A percentile compares a stretch with the other conserved stretches of the same genome.
These are phyloP conservation scores for Stephania japonica DNA, from an alignment of 164 flowering plant species.

Conservation along the genomic window DNA sequence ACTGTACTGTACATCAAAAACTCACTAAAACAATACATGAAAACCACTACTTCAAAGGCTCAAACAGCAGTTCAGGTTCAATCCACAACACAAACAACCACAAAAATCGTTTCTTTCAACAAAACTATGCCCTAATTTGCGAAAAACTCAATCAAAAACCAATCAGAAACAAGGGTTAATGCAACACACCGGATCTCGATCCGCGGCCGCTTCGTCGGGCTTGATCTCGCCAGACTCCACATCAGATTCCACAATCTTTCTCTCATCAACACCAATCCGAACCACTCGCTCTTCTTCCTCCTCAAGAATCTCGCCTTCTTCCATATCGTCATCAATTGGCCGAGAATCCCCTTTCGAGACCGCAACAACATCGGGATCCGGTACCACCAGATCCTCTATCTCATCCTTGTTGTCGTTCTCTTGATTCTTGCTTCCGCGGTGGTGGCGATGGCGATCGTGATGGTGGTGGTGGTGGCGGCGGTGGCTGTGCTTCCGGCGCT, in stretches of 20 bases:
- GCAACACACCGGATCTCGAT: slow-evolving; percentile 33
- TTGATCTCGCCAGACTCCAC: slow-evolving; percentile 45
- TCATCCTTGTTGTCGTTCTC: slow-evolving; percentile 18
- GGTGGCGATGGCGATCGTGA: slow-evolving; percentile 43
- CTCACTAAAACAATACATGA: neutral
- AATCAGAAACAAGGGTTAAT: slow-evolving; percentile 7
- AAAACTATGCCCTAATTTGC: too few relatives aligned
- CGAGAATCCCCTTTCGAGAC: slow-evolving; percentile 5
- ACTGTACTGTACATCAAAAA: neutral
- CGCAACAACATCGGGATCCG: neutral
- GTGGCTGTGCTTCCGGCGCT: slow-evolving; percentile 79
- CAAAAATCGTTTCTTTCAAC: too few relatives aligned
- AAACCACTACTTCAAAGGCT: neutral
- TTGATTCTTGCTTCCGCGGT: slow-evolving; percentile 36
- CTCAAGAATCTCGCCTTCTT: slow-evolving; percentile 95
- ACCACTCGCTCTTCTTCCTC: slow-evolving; percentile 62
- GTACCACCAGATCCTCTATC: slow-evolving; percentile 15
- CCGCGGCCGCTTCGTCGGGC: slow-evolving; percentile 19
- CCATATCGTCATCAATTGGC: slow-evolving; percentile 56
- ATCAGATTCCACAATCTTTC: slow-evolving; percentile 29
- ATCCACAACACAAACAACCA: too few relatives aligned
- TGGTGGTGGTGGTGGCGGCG: slow-evolving; percentile 24
- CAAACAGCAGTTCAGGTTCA: too few relatives aligned
- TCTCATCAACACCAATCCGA: slow-evolving; percentile 14
- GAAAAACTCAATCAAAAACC: neutral